These are phyloP conservation scores for Leccinellum luteum DNA, from an alignment of 768 basidiomycete genomes.

Conservation along the genomic window DNA sequence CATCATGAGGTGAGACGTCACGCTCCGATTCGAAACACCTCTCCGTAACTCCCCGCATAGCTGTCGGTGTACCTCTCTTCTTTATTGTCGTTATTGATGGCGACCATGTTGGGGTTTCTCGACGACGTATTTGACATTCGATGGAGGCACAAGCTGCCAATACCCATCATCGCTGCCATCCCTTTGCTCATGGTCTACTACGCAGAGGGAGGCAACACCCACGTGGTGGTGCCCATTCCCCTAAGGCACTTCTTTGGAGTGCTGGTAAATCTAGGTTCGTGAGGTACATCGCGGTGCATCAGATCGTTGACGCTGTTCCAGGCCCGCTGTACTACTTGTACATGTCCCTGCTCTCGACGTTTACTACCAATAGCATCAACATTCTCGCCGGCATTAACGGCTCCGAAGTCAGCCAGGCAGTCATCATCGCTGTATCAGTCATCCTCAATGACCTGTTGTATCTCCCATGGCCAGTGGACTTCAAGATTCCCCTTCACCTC, in stretches of 20 bases:
- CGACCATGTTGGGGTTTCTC: conserved; percentile 91
- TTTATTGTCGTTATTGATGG: conserved; percentile 86
- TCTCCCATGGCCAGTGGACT: conserved; percentile 82
- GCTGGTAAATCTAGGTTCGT: conserved; percentile 87
- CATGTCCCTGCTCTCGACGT: conserved; percentile 94
- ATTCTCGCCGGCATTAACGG: conserved; percentile 98
- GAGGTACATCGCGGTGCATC: neutral
- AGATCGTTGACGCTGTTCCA: conserved; percentile 31
- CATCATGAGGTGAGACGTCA: conserved; percentile 67
- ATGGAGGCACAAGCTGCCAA: conserved; percentile 97
- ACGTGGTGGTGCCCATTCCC: conserved; percentile 89
- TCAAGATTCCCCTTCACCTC: conserved; percentile 68
- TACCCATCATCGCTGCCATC: conserved; percentile 93
- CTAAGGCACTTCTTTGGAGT: conserved; percentile 70
- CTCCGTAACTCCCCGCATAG: conserved; percentile 36
- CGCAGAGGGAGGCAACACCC: conserved; percentile 89
- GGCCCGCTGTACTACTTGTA: conserved; percentile 95
- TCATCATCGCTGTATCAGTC: conserved; percentile 89
- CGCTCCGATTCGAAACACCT: neutral
- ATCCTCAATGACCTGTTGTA: conserved; percentile 91
- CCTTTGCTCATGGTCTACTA: conserved; percentile 96
- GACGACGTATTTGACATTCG: conserved; percentile 99
- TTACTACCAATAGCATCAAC: conserved; percentile 97
- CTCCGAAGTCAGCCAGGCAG: conserved; percentile 89
- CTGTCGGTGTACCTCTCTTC: conserved; percentile 92